Base-by-base conservation (phyloP, 2,329 filamentous ascomycete species). In the Calonectria pseudoreteaudii region DNA sequence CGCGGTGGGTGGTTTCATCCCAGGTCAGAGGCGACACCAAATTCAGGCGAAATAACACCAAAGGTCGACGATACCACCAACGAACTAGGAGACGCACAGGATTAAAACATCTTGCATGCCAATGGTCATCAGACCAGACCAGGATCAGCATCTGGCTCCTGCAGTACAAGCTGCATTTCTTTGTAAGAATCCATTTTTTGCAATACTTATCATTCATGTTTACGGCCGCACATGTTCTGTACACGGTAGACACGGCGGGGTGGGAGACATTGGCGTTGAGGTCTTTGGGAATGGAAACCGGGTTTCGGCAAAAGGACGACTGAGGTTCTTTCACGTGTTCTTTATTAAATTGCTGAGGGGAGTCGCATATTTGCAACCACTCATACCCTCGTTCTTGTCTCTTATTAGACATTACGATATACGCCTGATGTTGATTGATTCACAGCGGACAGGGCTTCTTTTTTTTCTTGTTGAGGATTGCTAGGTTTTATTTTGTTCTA, bases 1-100 rank as follows among this genome's bases (percentile, higher is more conserved):
- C 86, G 87, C n/a, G 95, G 95, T 5, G 95, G 95, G 1, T 98
- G 95, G 95, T 97, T 98, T 66, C 71, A 68, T 14, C 49, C 78
- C 9, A 77, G 76, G 58, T 56, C 77, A 3, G 50, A 52, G 1
- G 50, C 75, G 10, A 75, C 72, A 1, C 68, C 71, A 34, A 72
- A 31, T 7, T 65, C 74, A 1, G 80, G 78, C 47, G 76, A 81
- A 11, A 75, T 68, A 3, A 83, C 82, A 13, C 82, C 82, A 11
- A 82, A 67, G 38, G 80, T 79, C 7, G 79, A 81, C 36, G 72
- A 77, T 26, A 49, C 71, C 26, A 41, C 52, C 26, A 79, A 78
- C 14, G 72, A 80, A 36, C 73, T 79, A 9, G 76, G 77, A n/a
- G 65, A 52, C 41, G 31, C 60, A 30, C 31, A 28, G 20, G 34